Evolutionary conservation across 257 asterid genomes (phyloP), one percentile per base, ranked within the genome.

Genomic region (Eucommia ulmoides): DNA sequence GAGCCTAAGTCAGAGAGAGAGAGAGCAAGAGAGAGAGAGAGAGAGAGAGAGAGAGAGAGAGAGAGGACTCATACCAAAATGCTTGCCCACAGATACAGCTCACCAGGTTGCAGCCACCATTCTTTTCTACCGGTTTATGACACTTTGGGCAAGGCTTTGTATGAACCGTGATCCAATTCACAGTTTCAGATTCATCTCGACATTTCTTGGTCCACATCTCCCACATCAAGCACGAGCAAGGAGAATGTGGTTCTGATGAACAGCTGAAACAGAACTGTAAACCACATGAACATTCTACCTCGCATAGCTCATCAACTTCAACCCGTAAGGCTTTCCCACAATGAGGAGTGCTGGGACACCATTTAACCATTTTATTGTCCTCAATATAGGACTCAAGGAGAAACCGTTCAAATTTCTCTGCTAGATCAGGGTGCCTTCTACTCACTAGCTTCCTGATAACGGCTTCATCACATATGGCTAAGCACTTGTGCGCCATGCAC

Each of bases 321-420:
- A 91, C 81, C 45, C 99, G 74, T 58, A 91, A 83, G 22, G 99
- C 99, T 54, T 81, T 86, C 63, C 99, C 99, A 73, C 99, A 91
- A 61, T 91, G 96, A n/a, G 99, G 99, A 48, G 64, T 51, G 54
- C 99, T 91, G 16, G 96, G 96, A 63, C 96, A 91, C 99, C 99
- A 91, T 62, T 91, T 83, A 24, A 91, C 96, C 96, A 79, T 91
- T 66, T 70, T 85, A 65, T 91, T 91, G 75, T 91, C 99, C 71
- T 86, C 99, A 48, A 91, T 86, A 64, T 91, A 91, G 1, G 99
- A 91, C 73, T 91, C 99, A 16, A 86, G 88, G 50, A 91, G 94
- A 73, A 91, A 86, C 12, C 93, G 67, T 38, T 91, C 99, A 72
- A 91, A 86, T 54, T 86, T 91, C 67, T 79, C 92, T 1, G 93